These are phyloP conservation scores for Acer campestre DNA, from an alignment of 345 rosid genomes.

Conservation along the genomic window DNA sequence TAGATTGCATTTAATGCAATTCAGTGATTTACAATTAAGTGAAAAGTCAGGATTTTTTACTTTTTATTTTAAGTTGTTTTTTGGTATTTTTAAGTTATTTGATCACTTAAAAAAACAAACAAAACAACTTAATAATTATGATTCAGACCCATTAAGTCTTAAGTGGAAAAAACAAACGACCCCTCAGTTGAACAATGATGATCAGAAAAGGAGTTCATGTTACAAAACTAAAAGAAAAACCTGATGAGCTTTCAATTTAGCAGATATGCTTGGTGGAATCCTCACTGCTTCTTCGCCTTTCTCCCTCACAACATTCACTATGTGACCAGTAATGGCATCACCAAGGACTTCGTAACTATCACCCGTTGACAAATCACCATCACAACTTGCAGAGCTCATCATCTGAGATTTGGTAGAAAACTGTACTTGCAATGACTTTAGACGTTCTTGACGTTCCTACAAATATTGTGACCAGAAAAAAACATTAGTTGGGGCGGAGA, in stretches of 20 bases:
- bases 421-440: slow-evolving; percentile 76
- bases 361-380: slow-evolving; percentile 57
- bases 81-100: no score
- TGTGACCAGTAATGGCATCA: slow-evolving; percentile 75
- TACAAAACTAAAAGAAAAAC: slow-evolving; percentile 39
- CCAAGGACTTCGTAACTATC: slow-evolving; percentile 78
- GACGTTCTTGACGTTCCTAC: slow-evolving; percentile 96
- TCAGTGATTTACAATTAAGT: no score
- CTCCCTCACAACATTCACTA: slow-evolving; percentile 98
- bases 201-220: not conserved
- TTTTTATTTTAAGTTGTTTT: no score
- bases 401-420: slow-evolving; percentile 68
- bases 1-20: no score
- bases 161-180: no score
- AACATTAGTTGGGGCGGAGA: slow-evolving; percentile 22
- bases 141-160: no score
- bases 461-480: slow-evolving; percentile 27
- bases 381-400: slow-evolving; percentile 43
- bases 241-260: slow-evolving; percentile 94
- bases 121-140: no score
- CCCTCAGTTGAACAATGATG: not conserved
- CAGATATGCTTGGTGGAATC: slow-evolving; percentile 83
- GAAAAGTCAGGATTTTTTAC: no score
- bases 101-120: no score
- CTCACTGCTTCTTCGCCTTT: slow-evolving; percentile 93